These are phyloP conservation scores for Eutrema salsugineum DNA, from an alignment of 441 rosid genomes.

Conservation along the genomic window DNA sequence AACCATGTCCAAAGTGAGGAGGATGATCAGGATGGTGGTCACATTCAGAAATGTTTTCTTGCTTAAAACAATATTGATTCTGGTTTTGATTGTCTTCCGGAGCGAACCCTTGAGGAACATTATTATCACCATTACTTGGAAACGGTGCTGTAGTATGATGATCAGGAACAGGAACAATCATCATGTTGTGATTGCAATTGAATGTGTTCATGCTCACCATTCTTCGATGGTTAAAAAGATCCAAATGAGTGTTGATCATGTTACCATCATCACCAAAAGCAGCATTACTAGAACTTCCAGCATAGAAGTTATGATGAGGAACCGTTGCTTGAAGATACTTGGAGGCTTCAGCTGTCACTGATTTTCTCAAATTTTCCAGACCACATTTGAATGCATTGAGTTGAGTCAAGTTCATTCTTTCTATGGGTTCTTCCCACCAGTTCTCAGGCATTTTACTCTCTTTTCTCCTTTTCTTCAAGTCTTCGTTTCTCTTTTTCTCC, in stretches of 20 bases:
- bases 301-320: neutral
- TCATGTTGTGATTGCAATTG: neutral
- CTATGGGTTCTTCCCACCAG: conserved; percentile 51
- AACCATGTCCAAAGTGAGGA: conserved; percentile 5
- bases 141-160: neutral
- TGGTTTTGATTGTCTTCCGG: neutral
- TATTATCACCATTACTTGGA: neutral
- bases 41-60: neutral
- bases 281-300: neutral
- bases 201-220: neutral
- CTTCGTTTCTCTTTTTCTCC: conserved; percentile 35
- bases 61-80: neutral
- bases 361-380: conserved; percentile 32
- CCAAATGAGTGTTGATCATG: neutral
- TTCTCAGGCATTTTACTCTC: conserved; percentile 11
- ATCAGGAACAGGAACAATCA: neutral
- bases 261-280: neutral
- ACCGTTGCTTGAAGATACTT: conserved; percentile 9
- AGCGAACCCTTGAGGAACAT: neutral
- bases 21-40: neutral
- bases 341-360: conserved; percentile 36
- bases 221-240: conserved; percentile 1
- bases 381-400: conserved; percentile 36
- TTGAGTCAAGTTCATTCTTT: conserved; percentile 33
- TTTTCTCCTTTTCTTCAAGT: conserved; percentile 30